A percentile compares a stretch with the other conserved stretches of the same genome.
phyloP scores from a whole-genome alignment of 495 filamentous ascomycete genomes.

The Hypomontagnella monticulosa region DNA sequence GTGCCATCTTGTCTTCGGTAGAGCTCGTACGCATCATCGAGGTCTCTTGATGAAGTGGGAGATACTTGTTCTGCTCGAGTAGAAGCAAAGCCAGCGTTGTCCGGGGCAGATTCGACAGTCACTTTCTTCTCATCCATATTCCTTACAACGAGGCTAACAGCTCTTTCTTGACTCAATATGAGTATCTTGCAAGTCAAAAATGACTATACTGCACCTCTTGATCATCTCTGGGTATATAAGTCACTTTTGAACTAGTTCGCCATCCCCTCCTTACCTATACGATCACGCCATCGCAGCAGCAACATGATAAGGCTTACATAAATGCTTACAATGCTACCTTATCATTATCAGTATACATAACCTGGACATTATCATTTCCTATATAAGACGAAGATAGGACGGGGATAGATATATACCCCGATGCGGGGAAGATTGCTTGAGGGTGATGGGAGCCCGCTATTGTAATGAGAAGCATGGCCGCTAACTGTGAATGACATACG shows the following conservation, averaged over 20 bases:
- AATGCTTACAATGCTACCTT: slow-evolving; percentile 22
- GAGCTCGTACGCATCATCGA: slow-evolving; percentile 58
- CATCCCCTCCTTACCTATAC: neutral
- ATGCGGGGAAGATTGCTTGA: slow-evolving; percentile 23
- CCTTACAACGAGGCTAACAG: neutral
- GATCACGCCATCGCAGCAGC: neutral
- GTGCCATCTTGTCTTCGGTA: slow-evolving; percentile 53
- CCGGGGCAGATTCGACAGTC: slow-evolving; percentile 2
- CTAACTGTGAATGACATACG: too few relatives aligned
- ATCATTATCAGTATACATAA: slow-evolving; percentile 15
- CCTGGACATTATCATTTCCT: too few relatives aligned
- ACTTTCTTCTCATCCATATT: slow-evolving; percentile 24
- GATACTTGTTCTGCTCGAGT: slow-evolving; percentile 2
- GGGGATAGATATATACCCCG: slow-evolving; percentile 17
- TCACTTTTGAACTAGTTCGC: neutral
- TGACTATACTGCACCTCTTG: neutral
- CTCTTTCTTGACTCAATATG: neutral
- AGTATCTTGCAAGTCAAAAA: neutral
- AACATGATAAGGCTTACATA: slow-evolving; percentile 16
- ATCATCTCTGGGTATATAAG: neutral
- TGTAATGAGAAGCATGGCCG: too few relatives aligned
- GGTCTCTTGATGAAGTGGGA: slow-evolving; percentile 43
- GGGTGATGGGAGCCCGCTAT: neutral
- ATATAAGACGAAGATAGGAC: slow-evolving; percentile 2
- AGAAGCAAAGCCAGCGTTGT: neutral